A percentile compares a stretch with the other conserved stretches of the same genome.
Evolutionary conservation across 345 rosid species (phyloP).

Genomic region (Erodium maritimum): DNA sequence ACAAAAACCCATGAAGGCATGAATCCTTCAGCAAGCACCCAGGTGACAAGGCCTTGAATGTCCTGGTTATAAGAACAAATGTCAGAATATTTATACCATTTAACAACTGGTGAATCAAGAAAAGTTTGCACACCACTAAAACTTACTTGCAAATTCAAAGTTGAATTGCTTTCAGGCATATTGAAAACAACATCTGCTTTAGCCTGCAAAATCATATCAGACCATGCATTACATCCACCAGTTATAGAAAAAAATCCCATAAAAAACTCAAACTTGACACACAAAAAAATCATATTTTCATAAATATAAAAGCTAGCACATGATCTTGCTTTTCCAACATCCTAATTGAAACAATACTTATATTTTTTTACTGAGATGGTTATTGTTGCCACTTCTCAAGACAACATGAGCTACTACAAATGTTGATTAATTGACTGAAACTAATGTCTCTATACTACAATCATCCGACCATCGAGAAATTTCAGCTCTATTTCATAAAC

Average conservation of each 20-base stretch:
- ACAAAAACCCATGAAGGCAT: conserved; percentile 92
- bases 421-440: no score
- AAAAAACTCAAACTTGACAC: not conserved
- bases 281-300: not conserved
- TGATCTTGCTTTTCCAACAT: no score
- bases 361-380: no score
- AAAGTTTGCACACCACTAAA: not conserved
- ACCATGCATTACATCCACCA: not conserved
- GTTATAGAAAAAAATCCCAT: not conserved
- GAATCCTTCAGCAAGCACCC: conserved; percentile 87
- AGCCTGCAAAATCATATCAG: conserved; percentile 35
- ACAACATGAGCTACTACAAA: no score
- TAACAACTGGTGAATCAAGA: not conserved
- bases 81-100: not conserved
- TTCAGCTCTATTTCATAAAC: no score
- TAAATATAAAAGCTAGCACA: no score
- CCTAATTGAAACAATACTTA: no score
- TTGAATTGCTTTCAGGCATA: conserved; percentile 38
- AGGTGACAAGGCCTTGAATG: conserved; percentile 89
- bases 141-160: conserved; percentile 63
- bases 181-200: conserved; percentile 70
- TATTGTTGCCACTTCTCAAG: no score
- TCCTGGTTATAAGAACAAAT: conserved; percentile 38
- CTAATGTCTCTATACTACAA: no score
- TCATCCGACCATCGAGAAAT: no score